Evolutionary conservation across 805 yeast genomes (phyloP).

Genomic region (Saccharomyces jurei): DNA sequence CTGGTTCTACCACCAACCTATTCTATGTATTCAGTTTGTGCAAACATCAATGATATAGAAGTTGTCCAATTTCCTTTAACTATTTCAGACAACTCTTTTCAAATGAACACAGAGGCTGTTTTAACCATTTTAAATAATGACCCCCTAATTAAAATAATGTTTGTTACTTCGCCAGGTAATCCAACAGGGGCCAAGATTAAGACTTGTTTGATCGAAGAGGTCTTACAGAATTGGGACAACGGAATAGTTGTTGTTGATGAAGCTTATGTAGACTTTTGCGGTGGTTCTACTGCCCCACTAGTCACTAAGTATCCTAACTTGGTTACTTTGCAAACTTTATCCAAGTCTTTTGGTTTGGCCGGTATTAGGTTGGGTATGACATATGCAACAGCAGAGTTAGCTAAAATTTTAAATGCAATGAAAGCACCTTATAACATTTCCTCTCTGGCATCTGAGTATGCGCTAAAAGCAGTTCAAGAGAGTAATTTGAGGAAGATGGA

Average conservation of each 20-base stretch:
- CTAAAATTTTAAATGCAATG: slow-evolving; percentile 72
- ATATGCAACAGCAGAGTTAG: slow-evolving; percentile 50
- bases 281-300: slow-evolving; percentile 64
- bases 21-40: slow-evolving; percentile 93
- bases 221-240: slow-evolving; percentile 49
- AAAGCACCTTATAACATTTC: slow-evolving; percentile 96
- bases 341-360: slow-evolving; percentile 94
- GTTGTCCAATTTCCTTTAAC: slow-evolving; percentile 63
- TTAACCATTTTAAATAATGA: slow-evolving; percentile 47
- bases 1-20: slow-evolving; percentile 91
- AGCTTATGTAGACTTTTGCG: slow-evolving; percentile 87
- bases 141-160: slow-evolving; percentile 59
- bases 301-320: slow-evolving; percentile 78
- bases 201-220: slow-evolving; percentile 38
- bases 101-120: slow-evolving; percentile 51
- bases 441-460: slow-evolving; percentile 67
- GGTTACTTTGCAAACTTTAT: slow-evolving; percentile 83
- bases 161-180: slow-evolving; percentile 92
- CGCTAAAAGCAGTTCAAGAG: slow-evolving; percentile 58
- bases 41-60: slow-evolving; percentile 80
- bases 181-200: slow-evolving; percentile 74
- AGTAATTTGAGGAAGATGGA: slow-evolving; percentile 56
- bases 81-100: slow-evolving; percentile 49
- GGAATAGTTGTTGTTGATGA: slow-evolving; percentile 86
- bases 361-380: slow-evolving; percentile 88